Evolutionary conservation across 371 early-diverging fungal genomes (phyloP), one percentile per base, ranked within the genome.

Genomic region (Mucor lusitanicus): DNA sequence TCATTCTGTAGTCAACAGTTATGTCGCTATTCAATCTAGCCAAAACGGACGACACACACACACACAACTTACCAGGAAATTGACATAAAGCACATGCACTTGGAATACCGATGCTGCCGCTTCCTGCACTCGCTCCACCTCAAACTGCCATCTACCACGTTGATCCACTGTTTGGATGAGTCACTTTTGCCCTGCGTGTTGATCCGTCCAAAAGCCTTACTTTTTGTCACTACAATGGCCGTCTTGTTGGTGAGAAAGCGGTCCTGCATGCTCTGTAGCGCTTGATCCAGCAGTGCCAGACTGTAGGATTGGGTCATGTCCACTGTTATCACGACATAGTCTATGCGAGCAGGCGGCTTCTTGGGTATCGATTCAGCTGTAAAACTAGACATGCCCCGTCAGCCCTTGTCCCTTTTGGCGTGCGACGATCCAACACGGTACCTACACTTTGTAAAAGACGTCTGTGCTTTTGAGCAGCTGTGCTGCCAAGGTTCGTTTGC

Each of bases 391-490:
- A 48, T 19, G 28, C 21, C 2, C 37, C 11, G 11, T 33, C 12
- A 25, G 30, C 5, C 50, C 42, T 32, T 15, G 33, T n/a, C n/a
- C n/a, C n/a, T 13, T 27, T n/a, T 37, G 5, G 21, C 35, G 5
- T 37, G 42, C 13, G 0, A n/a, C n/a, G n/a, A n/a, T n/a, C n/a
- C n/a, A n/a, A n/a, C n/a, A n/a, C n/a, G n/a, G n/a, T n/a, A n/a
- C n/a, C n/a, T 71, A 81, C 81, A 78, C 64, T 64, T 69, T 73
- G 35, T 69, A 62, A 50, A 71, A 81, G 3, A 71, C 67, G 27
- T 68, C 56, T 39, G 61, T 59, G 28, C 61, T 55, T 54, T 68
- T 65, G 6, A 81, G 56, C 9, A 81, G 46, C 44, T 74, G 70
- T 7, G 40, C 35, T 11, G 81, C 67, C 32, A 81, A 37, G 7